Percentiles rank a stretch among this genome's conserved stretches.
Conservation (phyloP, 352 stramenopile species). For the Phytopythium sindhum region DNA sequence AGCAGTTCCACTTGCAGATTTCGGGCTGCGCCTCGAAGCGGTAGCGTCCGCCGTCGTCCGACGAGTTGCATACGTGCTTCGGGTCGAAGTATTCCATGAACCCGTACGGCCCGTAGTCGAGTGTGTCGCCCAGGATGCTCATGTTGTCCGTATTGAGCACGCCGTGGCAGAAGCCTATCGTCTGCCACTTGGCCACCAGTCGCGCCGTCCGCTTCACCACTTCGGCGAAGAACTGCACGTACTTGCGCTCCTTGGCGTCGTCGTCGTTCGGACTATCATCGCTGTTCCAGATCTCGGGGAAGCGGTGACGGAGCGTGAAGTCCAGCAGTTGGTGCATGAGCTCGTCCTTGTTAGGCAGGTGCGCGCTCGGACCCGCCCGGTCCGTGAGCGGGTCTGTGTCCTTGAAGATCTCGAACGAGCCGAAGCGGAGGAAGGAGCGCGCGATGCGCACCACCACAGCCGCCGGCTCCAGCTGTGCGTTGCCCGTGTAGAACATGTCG, state of each 20-base stretch:
- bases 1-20: conserved; percentile 87
- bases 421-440: conserved; percentile 93
- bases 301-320: conserved; percentile 75
- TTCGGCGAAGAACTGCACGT: conserved; percentile 55
- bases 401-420: conserved; percentile 96
- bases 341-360: conserved; percentile 56
- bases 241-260: conserved; percentile 17
- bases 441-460: conserved; percentile 89
- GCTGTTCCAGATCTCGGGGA: conserved; percentile 35
- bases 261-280: conserved; percentile 7
- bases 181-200: conserved; percentile 82
- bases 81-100: conserved; percentile 92
- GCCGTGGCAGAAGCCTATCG: conserved; percentile 89
- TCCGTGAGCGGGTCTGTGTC: conserved; percentile 56
- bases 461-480: conserved; percentile 75
- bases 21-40: conserved; percentile 77
- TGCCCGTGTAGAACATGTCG: conserved; percentile 89
- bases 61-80: conserved; percentile 79
- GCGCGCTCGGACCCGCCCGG: conserved; percentile 59
- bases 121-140: conserved; percentile 87
- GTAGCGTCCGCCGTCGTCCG: conserved; percentile 77
- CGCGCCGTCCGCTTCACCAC: conserved; percentile 69
- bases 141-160: conserved; percentile 94
- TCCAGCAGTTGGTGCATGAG: conserved; percentile 79
- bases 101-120: conserved; percentile 92